Evolutionary conservation across 176 grass and related monocot species (phyloP).

Genomic region (Dactylis glomerata): DNA sequence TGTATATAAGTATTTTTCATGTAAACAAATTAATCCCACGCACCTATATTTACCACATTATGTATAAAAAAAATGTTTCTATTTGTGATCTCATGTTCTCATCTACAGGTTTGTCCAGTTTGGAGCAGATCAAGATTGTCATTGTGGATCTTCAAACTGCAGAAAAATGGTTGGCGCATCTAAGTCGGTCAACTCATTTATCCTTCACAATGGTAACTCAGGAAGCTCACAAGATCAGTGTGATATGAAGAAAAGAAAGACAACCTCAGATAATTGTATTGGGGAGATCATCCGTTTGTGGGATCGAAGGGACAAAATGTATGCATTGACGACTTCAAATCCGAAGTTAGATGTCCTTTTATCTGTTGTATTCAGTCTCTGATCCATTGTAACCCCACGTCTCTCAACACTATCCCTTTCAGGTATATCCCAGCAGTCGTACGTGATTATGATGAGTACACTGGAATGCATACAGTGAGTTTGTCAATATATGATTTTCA

Average conservation of each 20-base stretch:
- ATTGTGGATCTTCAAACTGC: slow-evolving; percentile 85
- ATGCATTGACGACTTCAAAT: slow-evolving; percentile 4
- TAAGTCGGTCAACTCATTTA: background rate
- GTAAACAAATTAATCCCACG: background rate
- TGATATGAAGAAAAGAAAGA: slow-evolving; percentile 46
- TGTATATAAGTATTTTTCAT: background rate
- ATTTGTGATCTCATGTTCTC: slow-evolving; percentile 27
- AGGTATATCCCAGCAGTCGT: slow-evolving; percentile 64
- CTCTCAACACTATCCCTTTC: slow-evolving; percentile 18
- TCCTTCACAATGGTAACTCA: slow-evolving; percentile 39
- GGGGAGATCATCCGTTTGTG: slow-evolving; percentile 62
- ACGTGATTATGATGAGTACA: slow-evolving; percentile 48
- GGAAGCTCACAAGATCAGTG: slow-evolving; percentile 38
- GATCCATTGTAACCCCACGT: background rate
- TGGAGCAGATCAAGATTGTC: slow-evolving; percentile 87
- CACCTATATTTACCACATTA: slow-evolving; percentile 12
- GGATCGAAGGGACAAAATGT: slow-evolving; percentile 52
- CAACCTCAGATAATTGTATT: slow-evolving; percentile 55
- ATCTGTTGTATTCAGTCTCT: background rate
- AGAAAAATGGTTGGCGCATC: slow-evolving; percentile 70
- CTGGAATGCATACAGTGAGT: slow-evolving; percentile 62
- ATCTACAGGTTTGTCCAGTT: slow-evolving; percentile 91
- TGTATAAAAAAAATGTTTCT: slow-evolving; percentile 12
- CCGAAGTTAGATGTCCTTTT: background rate
- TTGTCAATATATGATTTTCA: slow-evolving; percentile 25